Conservation (phyloP, 2,329 filamentous ascomycete species). For the Zymoseptoria tritici region DNA sequence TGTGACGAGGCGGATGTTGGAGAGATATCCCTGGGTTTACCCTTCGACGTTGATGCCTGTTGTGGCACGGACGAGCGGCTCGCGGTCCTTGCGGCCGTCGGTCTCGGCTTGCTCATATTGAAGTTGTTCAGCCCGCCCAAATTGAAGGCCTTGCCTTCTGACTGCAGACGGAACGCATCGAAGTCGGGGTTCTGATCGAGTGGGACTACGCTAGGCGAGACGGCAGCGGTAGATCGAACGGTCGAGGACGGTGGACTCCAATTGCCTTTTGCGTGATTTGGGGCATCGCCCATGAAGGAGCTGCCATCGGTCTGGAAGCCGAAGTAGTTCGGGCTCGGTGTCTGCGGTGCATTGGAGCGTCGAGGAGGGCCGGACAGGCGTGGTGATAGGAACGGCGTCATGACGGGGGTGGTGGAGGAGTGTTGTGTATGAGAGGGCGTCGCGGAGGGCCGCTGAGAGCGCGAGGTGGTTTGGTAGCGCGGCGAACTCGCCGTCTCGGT, state of each 20-base stretch:
- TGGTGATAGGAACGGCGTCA: conserved; percentile 26
- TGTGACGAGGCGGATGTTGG: conserved; percentile 16
- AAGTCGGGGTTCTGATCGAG: conserved; percentile 74
- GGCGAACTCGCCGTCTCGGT: conserved; percentile 21
- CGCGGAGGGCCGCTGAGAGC: neutral
- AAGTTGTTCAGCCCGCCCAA: conserved; percentile 37
- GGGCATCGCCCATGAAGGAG: conserved; percentile 40
- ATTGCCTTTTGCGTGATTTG: conserved; percentile 56
- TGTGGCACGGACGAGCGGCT: conserved; percentile 12
- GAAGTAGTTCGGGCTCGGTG: conserved; percentile 76
- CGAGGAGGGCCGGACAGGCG: conserved; percentile 17
- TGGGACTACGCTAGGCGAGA: conserved; percentile 61
- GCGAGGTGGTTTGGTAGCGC: conserved; percentile 11
- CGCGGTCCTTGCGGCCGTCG: conserved; percentile 19
- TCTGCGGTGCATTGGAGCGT: conserved; percentile 11
- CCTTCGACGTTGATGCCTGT: conserved; percentile 26
- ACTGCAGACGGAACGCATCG: conserved; percentile 67
- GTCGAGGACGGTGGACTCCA: conserved; percentile 69
- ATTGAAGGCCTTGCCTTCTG: conserved; percentile 50
- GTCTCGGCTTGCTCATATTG: conserved; percentile 26
- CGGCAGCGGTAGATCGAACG: conserved; percentile 60
- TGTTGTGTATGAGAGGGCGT: conserved; percentile 3
- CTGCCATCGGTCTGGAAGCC: conserved; percentile 61
- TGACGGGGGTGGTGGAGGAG: conserved; percentile 14
- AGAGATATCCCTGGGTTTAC: conserved; percentile 36